Evolutionary conservation across 257 asterid species (phyloP), one percentile per base, ranked within the genome.

Genomic region (Jasminum sambac): DNA sequence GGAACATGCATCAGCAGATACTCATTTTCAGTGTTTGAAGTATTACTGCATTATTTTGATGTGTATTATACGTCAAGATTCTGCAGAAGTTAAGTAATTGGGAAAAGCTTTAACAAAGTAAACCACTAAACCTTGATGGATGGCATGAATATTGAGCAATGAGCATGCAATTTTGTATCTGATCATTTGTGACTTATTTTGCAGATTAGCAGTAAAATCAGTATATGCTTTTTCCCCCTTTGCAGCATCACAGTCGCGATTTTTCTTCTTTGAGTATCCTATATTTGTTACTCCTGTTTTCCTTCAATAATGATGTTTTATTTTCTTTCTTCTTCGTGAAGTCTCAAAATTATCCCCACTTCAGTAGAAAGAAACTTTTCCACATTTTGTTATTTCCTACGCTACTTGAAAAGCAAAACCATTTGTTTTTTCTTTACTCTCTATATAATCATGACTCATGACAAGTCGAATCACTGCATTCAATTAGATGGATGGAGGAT

Each of bases 321-420:
- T n/a, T 48, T 48, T 8, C 10, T n/a, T 46, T 46, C 57, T 23
- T 44, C 23, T 48, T 48, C 8, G 24, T 7, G 24, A 48, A 5
- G 58, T 48, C 58, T 48, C 58, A 48, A 48, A 48, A 48, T 48
- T 48, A 50, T 50, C 59, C 19, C 19, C 24, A 50, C 59, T 50
- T 48, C 11, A 6, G 25, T 50, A 50, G n/a, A 1, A 50, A n/a
- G 25, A 50, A n/a, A 46, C 57, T 46, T 16, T 46, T 46, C 24
- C 24, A 48, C 16, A 16, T 48, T 48, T n/a, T 50, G 13, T 50
- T 50, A 17, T 50, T n/a, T 17, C 25, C 12, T 11, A n/a, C 17
- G 59, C 24, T 50, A 50, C 11, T 50, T 50, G n/a, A 50, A 8
- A 50, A 17, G 8, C 8, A 50, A 50, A 6, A 17, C 59, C 59